A percentile compares a stretch with the other conserved stretches of the same genome.
These are phyloP conservation scores for Xylaria intraflava DNA, from an alignment of 495 filamentous ascomycete genomes.

Conservation along the genomic window DNA sequence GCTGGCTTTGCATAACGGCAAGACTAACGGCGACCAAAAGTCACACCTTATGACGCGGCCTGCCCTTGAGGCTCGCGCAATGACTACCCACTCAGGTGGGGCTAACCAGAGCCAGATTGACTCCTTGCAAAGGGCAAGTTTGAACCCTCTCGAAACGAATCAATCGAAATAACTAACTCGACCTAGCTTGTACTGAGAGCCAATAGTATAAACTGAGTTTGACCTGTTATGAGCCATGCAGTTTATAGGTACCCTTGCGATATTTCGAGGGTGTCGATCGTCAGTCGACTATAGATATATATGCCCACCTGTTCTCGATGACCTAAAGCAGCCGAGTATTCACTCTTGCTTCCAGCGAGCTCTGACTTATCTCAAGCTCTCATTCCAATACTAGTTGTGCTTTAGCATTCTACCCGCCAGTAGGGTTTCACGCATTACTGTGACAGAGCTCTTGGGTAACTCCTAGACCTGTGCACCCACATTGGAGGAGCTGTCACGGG, in stretches of 20 bases:
- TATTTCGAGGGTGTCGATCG: neutral
- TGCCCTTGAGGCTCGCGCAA: conserved; percentile 43
- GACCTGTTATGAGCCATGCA: neutral
- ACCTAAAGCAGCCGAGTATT: conserved; percentile 1
- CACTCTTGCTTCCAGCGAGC: conserved; percentile 3
- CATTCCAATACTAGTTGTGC: conserved; percentile 10
- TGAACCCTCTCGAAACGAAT: conserved; percentile 36
- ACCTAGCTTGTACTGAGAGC: conserved; percentile 40
- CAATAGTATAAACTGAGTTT: conserved; percentile 31
- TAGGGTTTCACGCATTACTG: conserved; percentile 18
- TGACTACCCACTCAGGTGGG: conserved; percentile 57
- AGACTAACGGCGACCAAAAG: conserved; percentile 16
- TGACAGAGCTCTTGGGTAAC: conserved; percentile 9
- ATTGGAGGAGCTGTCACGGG: conserved; percentile 15
- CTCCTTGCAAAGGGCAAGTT: conserved; percentile 67
- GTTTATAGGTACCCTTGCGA: neutral
- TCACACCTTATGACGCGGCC: conserved; percentile 24
- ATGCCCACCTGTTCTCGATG: conserved; percentile 14
- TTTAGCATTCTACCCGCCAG: conserved; percentile 14
- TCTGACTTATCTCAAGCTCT: conserved; percentile 1
- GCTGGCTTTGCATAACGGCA: conserved; percentile 30
- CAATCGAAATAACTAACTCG: conserved; percentile 27
- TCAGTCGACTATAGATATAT: conserved; percentile 5
- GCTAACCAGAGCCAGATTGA: conserved; percentile 55
- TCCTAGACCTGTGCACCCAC: neutral